Base-by-base conservation (phyloP, 305 asterid species). In the Rubia balearica region DNA sequence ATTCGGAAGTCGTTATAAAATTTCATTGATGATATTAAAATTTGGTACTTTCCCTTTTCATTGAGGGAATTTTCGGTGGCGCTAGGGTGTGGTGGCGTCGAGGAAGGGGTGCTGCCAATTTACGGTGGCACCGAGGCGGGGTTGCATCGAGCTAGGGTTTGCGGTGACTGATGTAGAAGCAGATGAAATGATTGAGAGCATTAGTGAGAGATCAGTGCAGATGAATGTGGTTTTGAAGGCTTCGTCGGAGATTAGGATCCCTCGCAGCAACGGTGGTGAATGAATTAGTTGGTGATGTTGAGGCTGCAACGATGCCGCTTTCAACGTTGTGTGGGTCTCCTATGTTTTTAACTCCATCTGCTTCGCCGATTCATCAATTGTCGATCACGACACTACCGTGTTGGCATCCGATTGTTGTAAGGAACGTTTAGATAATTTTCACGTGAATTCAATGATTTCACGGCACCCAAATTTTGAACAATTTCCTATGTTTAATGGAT, bases 141-240 rank as follows among this genome's bases (percentile, higher is more conserved):
- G 30, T 27, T 27, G 30, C 30, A 2, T 27, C 30, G 30, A 2
- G 30, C 30, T 27, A 27, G 30, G 2, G 30, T 27, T 27, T 27
- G 30, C 30, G 30, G 30, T 27, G 30, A 27, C 30, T 27, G 30
- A 27, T 27, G 30, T 2, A 27, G 30, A 27, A 27, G 30, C 2
- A 27, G 68, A 64, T 19, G 51, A n/a, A 41, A 41, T 13, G 2
- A 13, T 0, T 40, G 21, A 65, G 30, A 49, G 4, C 61, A 64
- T 30, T 36, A 48, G 24, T 12, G 67, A 59, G 75, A 33, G 83
- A 77, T 65, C 69, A 16, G 61, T 74, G 67, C 72, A 78, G 71
- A 79, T 85, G 73, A 72, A 78, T 71, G 84, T 82, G 38, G 76
- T 69, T 75, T 75, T 86, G 3, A 72, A 57, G 65, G 71, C 27